Evolutionary conservation across 2,329 filamentous ascomycete species (phyloP).

Genomic region (Fusarium sp.): DNA sequence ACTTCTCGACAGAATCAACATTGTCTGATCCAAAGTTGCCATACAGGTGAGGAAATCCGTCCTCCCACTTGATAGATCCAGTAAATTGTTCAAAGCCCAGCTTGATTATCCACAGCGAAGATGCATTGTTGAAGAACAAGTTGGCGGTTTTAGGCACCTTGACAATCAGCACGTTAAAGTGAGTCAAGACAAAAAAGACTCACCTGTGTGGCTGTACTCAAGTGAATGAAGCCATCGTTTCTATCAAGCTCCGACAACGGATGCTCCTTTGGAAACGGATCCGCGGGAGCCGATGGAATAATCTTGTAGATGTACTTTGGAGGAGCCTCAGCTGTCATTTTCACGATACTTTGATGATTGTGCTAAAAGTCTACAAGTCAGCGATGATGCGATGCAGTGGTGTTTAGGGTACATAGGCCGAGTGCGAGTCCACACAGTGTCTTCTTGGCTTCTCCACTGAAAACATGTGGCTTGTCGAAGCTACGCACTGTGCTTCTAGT

Average conservation of each 20-base stretch:
- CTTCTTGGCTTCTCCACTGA: rapidly evolving
- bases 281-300: constrained; percentile 63
- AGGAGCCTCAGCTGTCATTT: constrained; percentile 50
- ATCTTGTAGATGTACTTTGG: constrained; percentile 71
- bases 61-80: constrained; percentile 66
- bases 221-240: constrained; percentile 71
- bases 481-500: constrained; percentile 26
- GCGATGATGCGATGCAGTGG: constrained; percentile 6
- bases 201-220: constrained; percentile 69
- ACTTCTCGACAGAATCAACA: constrained; percentile 60
- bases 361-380: neutral
- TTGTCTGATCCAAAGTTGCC: constrained; percentile 67
- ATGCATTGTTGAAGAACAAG: constrained; percentile 57
- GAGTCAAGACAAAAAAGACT: neutral
- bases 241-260: constrained; percentile 70
- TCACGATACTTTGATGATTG: constrained; percentile 6
- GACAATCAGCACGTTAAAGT: neutral
- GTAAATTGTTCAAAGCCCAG: constrained; percentile 62
- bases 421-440: constrained; percentile 28
- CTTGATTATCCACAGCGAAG: constrained; percentile 65
- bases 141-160: constrained; percentile 60
- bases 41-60: constrained; percentile 70
- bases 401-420: constrained; percentile 17
- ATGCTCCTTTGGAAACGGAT: constrained; percentile 65
- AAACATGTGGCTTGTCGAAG: neutral